Percentiles rank a stretch among this genome's conserved stretches.
Conservation (phyloP, 345 rosid genomes). For the Arabis alpina region DNA sequence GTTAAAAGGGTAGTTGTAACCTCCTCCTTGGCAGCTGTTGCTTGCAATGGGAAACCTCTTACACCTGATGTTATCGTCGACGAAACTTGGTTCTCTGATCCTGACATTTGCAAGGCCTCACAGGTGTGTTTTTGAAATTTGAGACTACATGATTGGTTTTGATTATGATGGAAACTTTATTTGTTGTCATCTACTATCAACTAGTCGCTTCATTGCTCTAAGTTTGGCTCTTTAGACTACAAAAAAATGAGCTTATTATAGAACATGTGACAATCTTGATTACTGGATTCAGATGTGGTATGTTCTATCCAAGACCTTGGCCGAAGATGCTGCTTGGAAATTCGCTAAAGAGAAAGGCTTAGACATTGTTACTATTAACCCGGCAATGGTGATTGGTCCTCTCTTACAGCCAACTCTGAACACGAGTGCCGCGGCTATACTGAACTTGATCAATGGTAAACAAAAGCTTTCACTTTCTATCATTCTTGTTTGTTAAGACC, state of each 20-base stretch:
- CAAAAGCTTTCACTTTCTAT: background rate
- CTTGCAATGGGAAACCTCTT: slow-evolving; percentile 58
- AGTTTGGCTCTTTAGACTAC: background rate
- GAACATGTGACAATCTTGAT: background rate
- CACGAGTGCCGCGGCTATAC: slow-evolving; percentile 34
- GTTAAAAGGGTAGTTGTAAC: slow-evolving; percentile 78
- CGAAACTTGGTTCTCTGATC: slow-evolving; percentile 81
- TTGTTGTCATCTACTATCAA: background rate
- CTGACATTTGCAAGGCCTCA: slow-evolving; percentile 51
- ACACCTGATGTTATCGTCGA: slow-evolving; percentile 80
- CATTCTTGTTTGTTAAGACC: background rate
- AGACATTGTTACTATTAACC: slow-evolving; percentile 54
- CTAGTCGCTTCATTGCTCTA: slow-evolving; percentile 1
- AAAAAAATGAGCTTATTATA: background rate
- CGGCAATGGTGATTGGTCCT: slow-evolving; percentile 54
- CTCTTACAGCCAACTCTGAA: slow-evolving; percentile 55
- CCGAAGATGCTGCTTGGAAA: slow-evolving; percentile 59
- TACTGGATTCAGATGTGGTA: slow-evolving; percentile 50
- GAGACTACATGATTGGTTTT: background rate
- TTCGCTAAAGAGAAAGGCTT: slow-evolving; percentile 55
- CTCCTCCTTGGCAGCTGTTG: slow-evolving; percentile 80
- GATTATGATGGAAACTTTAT: background rate
- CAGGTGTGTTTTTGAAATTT: slow-evolving; percentile 49
- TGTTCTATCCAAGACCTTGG: slow-evolving; percentile 54
- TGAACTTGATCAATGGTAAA: slow-evolving; percentile 46